Base-by-base conservation (phyloP, 495 filamentous ascomycete species). In the Podospora pseudopauciseta region DNA sequence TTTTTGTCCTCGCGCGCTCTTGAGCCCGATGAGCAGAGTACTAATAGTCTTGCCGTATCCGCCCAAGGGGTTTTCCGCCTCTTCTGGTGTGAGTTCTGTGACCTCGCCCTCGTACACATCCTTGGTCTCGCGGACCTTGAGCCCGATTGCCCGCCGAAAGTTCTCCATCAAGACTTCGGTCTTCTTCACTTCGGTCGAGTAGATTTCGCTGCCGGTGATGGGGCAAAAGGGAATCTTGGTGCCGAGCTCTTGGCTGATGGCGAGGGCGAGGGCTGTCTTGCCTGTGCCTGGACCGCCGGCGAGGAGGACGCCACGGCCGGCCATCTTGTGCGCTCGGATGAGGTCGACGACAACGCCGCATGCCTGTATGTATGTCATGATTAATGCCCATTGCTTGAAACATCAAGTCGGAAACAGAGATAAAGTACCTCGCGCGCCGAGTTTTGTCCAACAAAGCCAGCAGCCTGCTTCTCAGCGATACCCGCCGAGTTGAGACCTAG, bases 131-230 rank as follows among this genome's bases (percentile, higher is more conserved):
- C 94, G 92, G 59, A 99, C 93, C 72, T 94, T 91, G 57, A 97
- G 82, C 83, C 95, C 95, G 75, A 98, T 99, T 57, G 95, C 94
- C 76, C 94, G 83, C 77, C 95, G 87, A 79, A 99, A 99, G 78
- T 97, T 97, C 84, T 99, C 95, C 92, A 97, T 97, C 75, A 99
- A 82, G 53, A 95, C 91, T 79, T 99, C 95, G 20, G 95, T 98
- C 87, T 99, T 99, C 87, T 97, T 97, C 67, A 99, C 92, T 80
- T 99, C 95, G 54, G 94, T 90, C 59, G 91, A 94, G 82, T 97
- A 99, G 71, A 99, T 89, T 75, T 99, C 95, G 80, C 93, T 97
- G 68, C 93, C 95, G 32, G 96, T 94, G 73, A 99, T 97, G 44
- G 93, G 92, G 75, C 94, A 96, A 77, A 99, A 99, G 5, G 95